These are phyloP conservation scores for Moesziomyces parantarcticus DNA, from an alignment of 1,284 basidiomycete species.

Conservation along the genomic window DNA sequence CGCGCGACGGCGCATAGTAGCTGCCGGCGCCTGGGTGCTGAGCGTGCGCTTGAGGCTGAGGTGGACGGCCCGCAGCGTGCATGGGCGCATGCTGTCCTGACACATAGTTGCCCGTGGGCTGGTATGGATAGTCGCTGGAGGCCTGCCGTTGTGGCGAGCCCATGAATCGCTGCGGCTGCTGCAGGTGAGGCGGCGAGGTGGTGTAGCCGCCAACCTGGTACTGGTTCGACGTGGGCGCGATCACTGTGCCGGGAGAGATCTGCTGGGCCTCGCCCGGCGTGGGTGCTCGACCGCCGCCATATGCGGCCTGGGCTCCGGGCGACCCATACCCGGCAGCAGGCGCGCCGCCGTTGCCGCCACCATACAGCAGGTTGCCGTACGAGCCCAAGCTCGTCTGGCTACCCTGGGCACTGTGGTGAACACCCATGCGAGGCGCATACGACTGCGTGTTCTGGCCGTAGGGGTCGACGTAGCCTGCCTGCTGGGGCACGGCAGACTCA, in stretches of 20 bases:
- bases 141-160: slow-evolving; percentile 29
- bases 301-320: slow-evolving; percentile 16
- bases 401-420: slow-evolving; percentile 27
- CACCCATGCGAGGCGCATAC: slow-evolving; percentile 25
- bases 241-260: slow-evolving; percentile 40
- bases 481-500: slow-evolving; percentile 25
- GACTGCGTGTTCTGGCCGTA: slow-evolving; percentile 18
- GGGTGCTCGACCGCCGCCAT: slow-evolving; percentile 10
- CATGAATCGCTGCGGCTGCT: slow-evolving; percentile 28
- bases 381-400: slow-evolving; percentile 50
- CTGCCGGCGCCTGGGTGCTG: slow-evolving; percentile 29
- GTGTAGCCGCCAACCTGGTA: slow-evolving; percentile 23
- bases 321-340: slow-evolving; percentile 14
- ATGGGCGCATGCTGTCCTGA: slow-evolving; percentile 10
- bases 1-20: slow-evolving; percentile 18
- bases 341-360: slow-evolving; percentile 8
- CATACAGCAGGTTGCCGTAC: slow-evolving; percentile 45
- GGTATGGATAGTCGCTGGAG: slow-evolving; percentile 37
- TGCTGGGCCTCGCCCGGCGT: slow-evolving; percentile 28
- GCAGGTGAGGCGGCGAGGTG: slow-evolving; percentile 21
- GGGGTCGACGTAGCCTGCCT: slow-evolving; percentile 31
- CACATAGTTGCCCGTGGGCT: slow-evolving; percentile 14
- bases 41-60: slow-evolving; percentile 21
- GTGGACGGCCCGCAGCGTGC: slow-evolving; percentile 18
- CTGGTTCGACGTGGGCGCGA: slow-evolving; percentile 19